A percentile compares a stretch with the other conserved stretches of the same genome.
Evolutionary conservation across 1,284 basidiomycete species (phyloP).

Genomic region (Afroboletus lepidellus): DNA sequence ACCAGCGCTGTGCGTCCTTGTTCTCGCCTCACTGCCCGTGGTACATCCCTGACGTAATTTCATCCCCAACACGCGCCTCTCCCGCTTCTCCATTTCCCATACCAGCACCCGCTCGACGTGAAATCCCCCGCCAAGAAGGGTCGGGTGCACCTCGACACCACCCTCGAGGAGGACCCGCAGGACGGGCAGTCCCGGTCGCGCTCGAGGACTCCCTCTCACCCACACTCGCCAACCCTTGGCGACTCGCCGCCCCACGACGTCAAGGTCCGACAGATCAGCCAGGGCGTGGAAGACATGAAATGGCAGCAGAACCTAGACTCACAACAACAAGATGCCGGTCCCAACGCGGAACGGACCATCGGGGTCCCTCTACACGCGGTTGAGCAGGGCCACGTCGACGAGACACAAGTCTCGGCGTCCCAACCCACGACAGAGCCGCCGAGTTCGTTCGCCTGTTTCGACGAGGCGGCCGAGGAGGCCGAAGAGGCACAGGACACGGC

Average conservation of each 20-base stretch:
- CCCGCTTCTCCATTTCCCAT: constrained; percentile 13
- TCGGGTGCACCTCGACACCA: constrained; percentile 55
- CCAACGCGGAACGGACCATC: constrained; percentile 4
- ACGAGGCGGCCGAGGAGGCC: constrained; percentile 24
- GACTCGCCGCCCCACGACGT: constrained; percentile 70
- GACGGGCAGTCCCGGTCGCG: constrained; percentile 32
- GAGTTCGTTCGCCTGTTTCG: constrained; percentile 19
- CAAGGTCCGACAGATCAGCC: constrained; percentile 72
- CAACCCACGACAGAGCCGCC: constrained; percentile 10
- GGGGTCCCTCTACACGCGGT: constrained; percentile 6
- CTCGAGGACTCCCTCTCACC: constrained; percentile 43
- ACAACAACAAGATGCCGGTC: constrained; percentile 17
- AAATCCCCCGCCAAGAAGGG: constrained; percentile 73
- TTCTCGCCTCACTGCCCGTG: constrained; percentile 8
- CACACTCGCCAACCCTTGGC: constrained; percentile 41
- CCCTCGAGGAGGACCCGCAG: constrained; percentile 55
- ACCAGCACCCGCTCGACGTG: constrained; percentile 50
- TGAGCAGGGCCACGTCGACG: constrained; percentile 16
- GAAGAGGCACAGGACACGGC: constrained; percentile 23
- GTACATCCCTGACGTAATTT: constrained; percentile 33
- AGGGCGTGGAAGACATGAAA: constrained; percentile 70
- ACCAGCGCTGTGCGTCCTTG: constrained; percentile 32
- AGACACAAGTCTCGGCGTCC: constrained; percentile 16
- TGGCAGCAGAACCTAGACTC: constrained; percentile 47
- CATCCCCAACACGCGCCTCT: constrained; percentile 11